phyloP scores from a whole-genome alignment of 768 basidiomycete genomes.

The Boletus rubescentipes region DNA sequence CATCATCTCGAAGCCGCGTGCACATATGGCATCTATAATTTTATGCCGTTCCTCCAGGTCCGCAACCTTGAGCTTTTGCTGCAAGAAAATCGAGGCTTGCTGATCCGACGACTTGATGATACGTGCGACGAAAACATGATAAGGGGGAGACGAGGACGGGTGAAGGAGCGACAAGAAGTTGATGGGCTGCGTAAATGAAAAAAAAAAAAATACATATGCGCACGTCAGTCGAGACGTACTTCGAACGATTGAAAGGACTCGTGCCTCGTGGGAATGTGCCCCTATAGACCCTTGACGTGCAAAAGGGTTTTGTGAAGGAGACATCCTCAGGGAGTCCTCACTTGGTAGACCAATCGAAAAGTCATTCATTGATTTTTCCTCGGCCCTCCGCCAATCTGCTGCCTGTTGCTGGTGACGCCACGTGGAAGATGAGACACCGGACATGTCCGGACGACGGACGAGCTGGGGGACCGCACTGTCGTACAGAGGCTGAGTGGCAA shows the following conservation, averaged over 20 bases:
- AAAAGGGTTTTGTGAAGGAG: constrained; percentile 28
- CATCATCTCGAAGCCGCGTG: constrained; percentile 90
- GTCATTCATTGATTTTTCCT: constrained; percentile 29
- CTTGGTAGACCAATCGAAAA: constrained; percentile 23
- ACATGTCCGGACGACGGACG: constrained; percentile 17
- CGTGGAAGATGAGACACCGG: constrained; percentile 11
- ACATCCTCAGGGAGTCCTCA: constrained; percentile 31
- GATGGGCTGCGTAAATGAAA: constrained; percentile 63
- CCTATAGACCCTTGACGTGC: constrained; percentile 27
- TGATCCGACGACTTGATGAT: constrained; percentile 91
- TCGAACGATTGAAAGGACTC: constrained; percentile 14
- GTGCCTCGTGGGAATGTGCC: constrained; percentile 52
- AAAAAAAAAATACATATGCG: constrained; percentile 12
- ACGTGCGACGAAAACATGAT: constrained; percentile 75
- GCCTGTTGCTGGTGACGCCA: constrained; percentile 31
- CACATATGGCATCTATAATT: constrained; percentile 85
- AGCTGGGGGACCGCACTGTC: constrained; percentile 32
- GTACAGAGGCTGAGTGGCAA: constrained; percentile 37
- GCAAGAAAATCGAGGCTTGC: constrained; percentile 86
- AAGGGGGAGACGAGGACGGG: constrained; percentile 82
- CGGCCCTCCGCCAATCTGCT: constrained; percentile 45
- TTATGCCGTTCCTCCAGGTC: constrained; percentile 73
- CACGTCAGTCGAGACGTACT: constrained; percentile 14
- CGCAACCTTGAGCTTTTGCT: constrained; percentile 88
- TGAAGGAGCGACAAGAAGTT: constrained; percentile 86